A percentile compares a stretch with the other conserved stretches of the same genome.
Conservation (phyloP, 106 monocot species). For the Acorus calamus region DNA sequence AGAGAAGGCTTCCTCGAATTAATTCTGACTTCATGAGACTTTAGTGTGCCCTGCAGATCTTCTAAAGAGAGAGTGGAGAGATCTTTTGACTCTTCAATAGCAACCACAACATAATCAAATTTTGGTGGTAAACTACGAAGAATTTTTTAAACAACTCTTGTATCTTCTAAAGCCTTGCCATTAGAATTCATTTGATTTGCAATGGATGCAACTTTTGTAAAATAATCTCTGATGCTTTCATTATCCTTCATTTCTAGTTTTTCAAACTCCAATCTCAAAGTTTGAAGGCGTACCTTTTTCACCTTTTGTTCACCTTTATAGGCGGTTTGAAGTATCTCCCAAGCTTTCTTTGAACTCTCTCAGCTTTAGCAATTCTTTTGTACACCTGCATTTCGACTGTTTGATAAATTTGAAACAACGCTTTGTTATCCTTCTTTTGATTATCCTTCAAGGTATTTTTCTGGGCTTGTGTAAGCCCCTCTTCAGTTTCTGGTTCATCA, state of each 20-base stretch:
- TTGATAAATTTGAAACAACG: too few relatives aligned
- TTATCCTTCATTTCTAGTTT: conserved; percentile 6
- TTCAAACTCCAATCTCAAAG: background rate
- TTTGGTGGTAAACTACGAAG: conserved; percentile 2
- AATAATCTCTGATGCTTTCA: conserved; percentile 1
- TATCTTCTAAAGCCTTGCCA: background rate
- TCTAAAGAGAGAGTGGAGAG: background rate
- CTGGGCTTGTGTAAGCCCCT: too few relatives aligned
- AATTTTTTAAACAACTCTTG: background rate
- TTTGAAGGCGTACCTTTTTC: too few relatives aligned
- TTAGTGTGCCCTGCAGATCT: conserved; percentile 1
- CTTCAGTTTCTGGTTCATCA: too few relatives aligned
- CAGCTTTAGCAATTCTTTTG: too few relatives aligned
- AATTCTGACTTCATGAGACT: conserved; percentile 2
- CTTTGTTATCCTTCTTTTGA: too few relatives aligned
- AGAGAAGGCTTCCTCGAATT: background rate
- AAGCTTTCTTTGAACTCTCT: too few relatives aligned
- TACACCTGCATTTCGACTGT: too few relatives aligned
- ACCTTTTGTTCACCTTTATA: too few relatives aligned
- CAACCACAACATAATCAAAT: background rate
- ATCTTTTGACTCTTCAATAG: conserved; percentile 4
- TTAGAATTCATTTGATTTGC: conserved; percentile 8
- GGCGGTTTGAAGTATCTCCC: too few relatives aligned
- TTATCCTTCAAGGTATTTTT: too few relatives aligned
- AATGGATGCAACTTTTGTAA: conserved; percentile 6